phyloP scores from a whole-genome alignment of 1,139 yeast genomes.

The Ogataea hybrid region DNA sequence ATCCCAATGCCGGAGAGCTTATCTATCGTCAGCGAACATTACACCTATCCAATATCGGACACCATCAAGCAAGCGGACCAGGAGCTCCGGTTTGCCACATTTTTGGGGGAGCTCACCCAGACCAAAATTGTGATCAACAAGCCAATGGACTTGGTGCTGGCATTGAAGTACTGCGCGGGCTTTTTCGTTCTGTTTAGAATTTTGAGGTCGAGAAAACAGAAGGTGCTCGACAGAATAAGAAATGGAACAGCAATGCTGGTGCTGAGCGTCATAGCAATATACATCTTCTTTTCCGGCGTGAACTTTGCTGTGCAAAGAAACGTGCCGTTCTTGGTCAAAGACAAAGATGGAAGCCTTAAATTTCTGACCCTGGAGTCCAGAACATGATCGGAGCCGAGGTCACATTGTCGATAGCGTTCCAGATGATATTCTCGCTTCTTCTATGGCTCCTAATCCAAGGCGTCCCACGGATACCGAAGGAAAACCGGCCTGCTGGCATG shows the following conservation, averaged over 20 bases:
- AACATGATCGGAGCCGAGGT: constrained; percentile 73
- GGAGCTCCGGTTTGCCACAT: constrained; percentile 47
- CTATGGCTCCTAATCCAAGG: constrained; percentile 37
- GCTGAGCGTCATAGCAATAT: constrained; percentile 40
- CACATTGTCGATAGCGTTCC: constrained; percentile 44
- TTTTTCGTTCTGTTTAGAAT: constrained; percentile 47
- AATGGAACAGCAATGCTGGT: constrained; percentile 33
- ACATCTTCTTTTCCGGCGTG: constrained; percentile 56
- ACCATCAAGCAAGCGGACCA: constrained; percentile 9
- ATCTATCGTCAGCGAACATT: constrained; percentile 25
- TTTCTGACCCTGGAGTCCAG: constrained; percentile 57
- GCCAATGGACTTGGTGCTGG: constrained; percentile 41
- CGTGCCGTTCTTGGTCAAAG: constrained; percentile 60
- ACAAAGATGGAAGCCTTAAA: constrained; percentile 39
- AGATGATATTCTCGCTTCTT: constrained; percentile 42
- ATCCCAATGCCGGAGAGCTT: constrained; percentile 16
- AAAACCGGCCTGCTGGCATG: constrained; percentile 20
- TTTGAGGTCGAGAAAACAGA: constrained; percentile 49
- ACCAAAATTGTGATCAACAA: constrained; percentile 42
- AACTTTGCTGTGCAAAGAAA: constrained; percentile 59
- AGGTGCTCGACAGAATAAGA: constrained; percentile 14
- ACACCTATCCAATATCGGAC: constrained; percentile 19
- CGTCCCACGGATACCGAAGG: constrained; percentile 17
- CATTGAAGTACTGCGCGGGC: constrained; percentile 43
- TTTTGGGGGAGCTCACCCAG: constrained; percentile 45